Conservation (phyloP, 2,329 filamentous ascomycete genomes). For the Botryotinia convoluta region DNA sequence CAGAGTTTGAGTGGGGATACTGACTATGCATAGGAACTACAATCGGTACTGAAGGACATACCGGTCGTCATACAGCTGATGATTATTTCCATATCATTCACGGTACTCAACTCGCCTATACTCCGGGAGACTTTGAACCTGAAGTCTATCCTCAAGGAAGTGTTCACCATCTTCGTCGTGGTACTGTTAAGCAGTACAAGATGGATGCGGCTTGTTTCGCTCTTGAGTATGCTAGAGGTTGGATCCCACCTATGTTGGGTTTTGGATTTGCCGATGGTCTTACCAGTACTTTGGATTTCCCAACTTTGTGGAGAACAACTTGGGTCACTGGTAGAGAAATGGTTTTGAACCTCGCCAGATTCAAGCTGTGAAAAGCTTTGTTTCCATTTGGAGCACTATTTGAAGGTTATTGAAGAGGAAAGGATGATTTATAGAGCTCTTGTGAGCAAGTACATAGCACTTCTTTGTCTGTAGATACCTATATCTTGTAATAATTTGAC, state of each 20-base stretch:
- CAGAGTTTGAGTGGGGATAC: background rate
- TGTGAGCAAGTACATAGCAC: background rate
- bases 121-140: constrained; percentile 62
- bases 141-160: constrained; percentile 68
- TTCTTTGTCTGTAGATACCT: constrained; percentile 14
- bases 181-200: constrained; percentile 77
- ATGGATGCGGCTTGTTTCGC: constrained; percentile 77
- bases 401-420: background rate
- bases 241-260: constrained; percentile 90
- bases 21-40: constrained; percentile 54
- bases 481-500: background rate
- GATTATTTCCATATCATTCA: constrained; percentile 92
- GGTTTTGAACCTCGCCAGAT: constrained; percentile 63
- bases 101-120: constrained; percentile 75
- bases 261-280: constrained; percentile 85
- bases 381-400: background rate
- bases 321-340: constrained; percentile 74
- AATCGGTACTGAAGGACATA: constrained; percentile 83
- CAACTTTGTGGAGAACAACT: constrained; percentile 79
- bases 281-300: constrained; percentile 77
- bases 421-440: constrained; percentile 4
- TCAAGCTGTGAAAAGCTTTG: constrained; percentile 9
- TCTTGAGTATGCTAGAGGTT: constrained; percentile 79
- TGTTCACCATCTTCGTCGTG: constrained; percentile 70
- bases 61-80: constrained; percentile 84